phyloP scores from a whole-genome alignment of 441 rosid genomes.

The Euphorbia corollata region DNA sequence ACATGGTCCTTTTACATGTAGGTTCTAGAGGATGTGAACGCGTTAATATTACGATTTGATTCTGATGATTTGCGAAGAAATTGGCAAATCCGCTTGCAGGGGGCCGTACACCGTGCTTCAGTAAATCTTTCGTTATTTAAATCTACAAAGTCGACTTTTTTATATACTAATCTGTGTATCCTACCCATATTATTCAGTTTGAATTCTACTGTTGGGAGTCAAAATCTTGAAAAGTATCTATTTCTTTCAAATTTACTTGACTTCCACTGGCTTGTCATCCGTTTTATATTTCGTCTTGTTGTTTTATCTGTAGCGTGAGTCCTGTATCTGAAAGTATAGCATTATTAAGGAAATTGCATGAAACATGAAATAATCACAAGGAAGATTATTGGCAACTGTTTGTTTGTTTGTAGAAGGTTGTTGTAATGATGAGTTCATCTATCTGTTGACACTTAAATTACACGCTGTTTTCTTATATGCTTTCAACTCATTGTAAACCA shows the following conservation, averaged over 20 bases:
- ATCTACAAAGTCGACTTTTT: background rate
- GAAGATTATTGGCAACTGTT: background rate
- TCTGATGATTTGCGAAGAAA: conserved; percentile 61
- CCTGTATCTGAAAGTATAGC: background rate
- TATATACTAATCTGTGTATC: background rate
- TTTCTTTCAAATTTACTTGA: background rate
- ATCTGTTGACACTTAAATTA: too few species aligned
- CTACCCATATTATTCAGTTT: background rate
- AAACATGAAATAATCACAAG: background rate
- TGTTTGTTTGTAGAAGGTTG: conserved; percentile 1
- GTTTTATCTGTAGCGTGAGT: background rate
- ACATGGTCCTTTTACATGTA: conserved; percentile 24
- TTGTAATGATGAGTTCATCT: background rate
- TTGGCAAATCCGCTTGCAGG: conserved; percentile 90
- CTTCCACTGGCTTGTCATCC: background rate
- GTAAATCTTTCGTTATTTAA: conserved; percentile 35
- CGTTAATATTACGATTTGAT: conserved; percentile 64
- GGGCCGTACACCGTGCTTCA: conserved; percentile 86
- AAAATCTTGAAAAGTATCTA: conserved; percentile 7
- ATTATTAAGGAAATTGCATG: background rate
- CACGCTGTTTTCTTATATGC: background rate
- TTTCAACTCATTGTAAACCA: background rate
- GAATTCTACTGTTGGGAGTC: background rate
- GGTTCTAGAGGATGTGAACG: conserved; percentile 86
- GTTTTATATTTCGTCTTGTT: background rate